Evolutionary conservation across 495 filamentous ascomycete species (phyloP).

Genomic region (Lasiosphaeris hirsuta): DNA sequence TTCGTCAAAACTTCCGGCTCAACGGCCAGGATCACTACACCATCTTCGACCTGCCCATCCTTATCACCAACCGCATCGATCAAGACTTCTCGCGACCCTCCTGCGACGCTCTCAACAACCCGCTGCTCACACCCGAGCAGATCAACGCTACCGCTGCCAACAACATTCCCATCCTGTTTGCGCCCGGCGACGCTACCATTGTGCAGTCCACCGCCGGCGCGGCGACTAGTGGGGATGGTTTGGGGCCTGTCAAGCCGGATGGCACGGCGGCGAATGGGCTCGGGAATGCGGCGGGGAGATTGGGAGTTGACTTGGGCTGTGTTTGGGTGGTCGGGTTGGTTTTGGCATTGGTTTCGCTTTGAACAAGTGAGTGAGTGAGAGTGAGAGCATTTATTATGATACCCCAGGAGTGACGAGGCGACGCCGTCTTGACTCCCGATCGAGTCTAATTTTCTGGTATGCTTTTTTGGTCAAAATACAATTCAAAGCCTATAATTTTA

Average conservation of each 20-base stretch:
- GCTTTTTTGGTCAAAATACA: too few species aligned
- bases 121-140: slow-evolving; percentile 38
- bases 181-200: slow-evolving; percentile 41
- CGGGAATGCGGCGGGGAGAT: slow-evolving; percentile 28
- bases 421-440: too few species aligned
- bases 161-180: slow-evolving; percentile 41
- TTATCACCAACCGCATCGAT: slow-evolving; percentile 60
- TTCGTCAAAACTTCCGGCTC: slow-evolving; percentile 63
- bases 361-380: background rate
- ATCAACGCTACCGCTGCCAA: slow-evolving; percentile 33
- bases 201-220: slow-evolving; percentile 27
- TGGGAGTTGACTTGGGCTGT: slow-evolving; percentile 15
- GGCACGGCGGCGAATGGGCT: slow-evolving; percentile 23
- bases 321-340: slow-evolving; percentile 18
- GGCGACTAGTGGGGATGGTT: slow-evolving; percentile 20
- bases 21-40: slow-evolving; percentile 62
- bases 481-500: too few species aligned
- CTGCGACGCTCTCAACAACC: slow-evolving; percentile 47
- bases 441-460: too few species aligned
- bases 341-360: slow-evolving; percentile 14
- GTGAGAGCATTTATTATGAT: too few species aligned
- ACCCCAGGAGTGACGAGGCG: too few species aligned
- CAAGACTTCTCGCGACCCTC: slow-evolving; percentile 35
- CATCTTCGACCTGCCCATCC: slow-evolving; percentile 65
- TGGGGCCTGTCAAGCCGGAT: slow-evolving; percentile 28